Conservation (phyloP, 1,284 basidiomycete genomes). For the Ceratobasidium sp. region DNA sequence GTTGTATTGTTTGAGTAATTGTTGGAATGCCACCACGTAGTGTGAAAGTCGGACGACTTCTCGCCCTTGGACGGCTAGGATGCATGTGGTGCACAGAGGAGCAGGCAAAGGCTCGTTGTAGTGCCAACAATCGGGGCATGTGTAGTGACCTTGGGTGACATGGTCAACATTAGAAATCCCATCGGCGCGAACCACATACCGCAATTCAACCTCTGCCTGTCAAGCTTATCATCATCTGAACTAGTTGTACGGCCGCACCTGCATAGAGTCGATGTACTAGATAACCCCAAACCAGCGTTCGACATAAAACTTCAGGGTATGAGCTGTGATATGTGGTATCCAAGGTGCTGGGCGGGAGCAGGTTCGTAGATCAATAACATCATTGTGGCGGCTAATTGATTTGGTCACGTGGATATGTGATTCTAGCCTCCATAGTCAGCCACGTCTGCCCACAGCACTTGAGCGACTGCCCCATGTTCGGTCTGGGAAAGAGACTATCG, state of each 20-base stretch:
- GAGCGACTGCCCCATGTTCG: slow-evolving; percentile 44
- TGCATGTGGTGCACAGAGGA: slow-evolving; percentile 12
- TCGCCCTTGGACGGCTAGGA: neutral
- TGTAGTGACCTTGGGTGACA: slow-evolving; percentile 24
- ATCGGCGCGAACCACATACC: neutral
- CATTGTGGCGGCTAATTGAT: neutral
- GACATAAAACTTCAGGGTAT: slow-evolving; percentile 32
- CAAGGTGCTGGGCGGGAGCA: slow-evolving; percentile 9
- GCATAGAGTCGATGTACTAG: slow-evolving; percentile 16
- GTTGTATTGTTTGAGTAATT: neutral
- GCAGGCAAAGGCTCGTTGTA: slow-evolving; percentile 1
- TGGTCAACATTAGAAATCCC: neutral
- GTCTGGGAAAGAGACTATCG: slow-evolving; percentile 71
- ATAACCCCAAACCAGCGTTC: neutral
- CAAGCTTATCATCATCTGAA: neutral
- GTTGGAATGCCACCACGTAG: slow-evolving; percentile 5
- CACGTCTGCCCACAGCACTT: slow-evolving; percentile 13
- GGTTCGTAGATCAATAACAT: slow-evolving; percentile 29
- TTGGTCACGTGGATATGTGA: slow-evolving; percentile 5
- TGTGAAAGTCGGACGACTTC: slow-evolving; percentile 5
- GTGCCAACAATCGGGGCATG: slow-evolving; percentile 36
- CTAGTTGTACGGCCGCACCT: slow-evolving; percentile 35
- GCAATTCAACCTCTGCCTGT: slow-evolving; percentile 10
- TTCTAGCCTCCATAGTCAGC: slow-evolving; percentile 8
- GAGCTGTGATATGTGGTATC: slow-evolving; percentile 2